Percentiles rank a stretch among this genome's conserved stretches.
Conservation (phyloP, 352 stramenopile species). For the Pythium rhizo-oryzae region DNA sequence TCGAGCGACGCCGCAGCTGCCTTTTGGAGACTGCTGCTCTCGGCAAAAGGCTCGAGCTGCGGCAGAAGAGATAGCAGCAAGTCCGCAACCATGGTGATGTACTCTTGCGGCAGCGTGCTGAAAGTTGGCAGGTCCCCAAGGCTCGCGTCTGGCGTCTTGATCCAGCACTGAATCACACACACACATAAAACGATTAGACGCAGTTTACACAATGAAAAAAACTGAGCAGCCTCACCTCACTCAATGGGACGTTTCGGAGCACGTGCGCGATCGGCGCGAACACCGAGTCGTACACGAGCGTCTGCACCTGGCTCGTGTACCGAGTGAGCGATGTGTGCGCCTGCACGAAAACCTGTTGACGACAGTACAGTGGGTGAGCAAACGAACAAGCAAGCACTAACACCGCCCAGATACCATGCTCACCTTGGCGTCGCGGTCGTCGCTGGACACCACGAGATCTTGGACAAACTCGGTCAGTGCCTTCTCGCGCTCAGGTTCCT, state of each 20-base stretch:
- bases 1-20: conserved; percentile 58
- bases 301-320: conserved; percentile 47
- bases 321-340: conserved; percentile 15
- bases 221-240: conserved; percentile 36
- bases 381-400: neutral
- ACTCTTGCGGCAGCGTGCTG: conserved; percentile 81
- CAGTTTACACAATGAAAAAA: neutral
- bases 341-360: conserved; percentile 21
- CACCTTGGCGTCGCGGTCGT: conserved; percentile 21
- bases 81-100: conserved; percentile 83
- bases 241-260: conserved; percentile 47
- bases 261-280: conserved; percentile 60
- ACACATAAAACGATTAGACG: neutral
- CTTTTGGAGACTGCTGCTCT: conserved; percentile 64
- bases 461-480: conserved; percentile 59
- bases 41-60: conserved; percentile 80
- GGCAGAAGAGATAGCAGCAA: conserved; percentile 77
- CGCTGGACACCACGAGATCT: conserved; percentile 29
- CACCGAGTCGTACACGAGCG: conserved; percentile 75
- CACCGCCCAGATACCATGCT: neutral
- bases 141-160: conserved; percentile 42
- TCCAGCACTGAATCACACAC: conserved; percentile 42
- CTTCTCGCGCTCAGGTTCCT: conserved; percentile 41
- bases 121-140: conserved; percentile 72
- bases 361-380: neutral